These are phyloP conservation scores for Jackrogersella multiformis DNA, from an alignment of 495 filamentous ascomycete species.

Conservation along the genomic window DNA sequence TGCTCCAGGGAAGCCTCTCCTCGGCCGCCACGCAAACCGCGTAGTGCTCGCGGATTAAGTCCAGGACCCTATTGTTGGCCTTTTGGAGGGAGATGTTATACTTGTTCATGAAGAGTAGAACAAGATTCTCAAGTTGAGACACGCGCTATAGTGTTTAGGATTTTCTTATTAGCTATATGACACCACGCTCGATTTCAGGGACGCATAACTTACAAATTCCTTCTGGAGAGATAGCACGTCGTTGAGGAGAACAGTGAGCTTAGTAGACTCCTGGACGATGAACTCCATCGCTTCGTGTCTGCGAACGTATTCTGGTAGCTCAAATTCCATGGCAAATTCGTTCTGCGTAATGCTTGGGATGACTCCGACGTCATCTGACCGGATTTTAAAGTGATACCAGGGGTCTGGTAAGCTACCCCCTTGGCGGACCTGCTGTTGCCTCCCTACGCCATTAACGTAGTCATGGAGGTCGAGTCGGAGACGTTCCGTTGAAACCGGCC, in stretches of 20 bases:
- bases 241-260: constrained; percentile 39
- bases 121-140: constrained; percentile 43
- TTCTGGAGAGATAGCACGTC: constrained; percentile 45
- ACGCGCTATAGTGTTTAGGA: constrained; percentile 28
- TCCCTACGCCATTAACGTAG: constrained; percentile 40
- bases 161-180: not conserved
- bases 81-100: constrained; percentile 30
- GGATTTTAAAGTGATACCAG: constrained; percentile 45
- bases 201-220: constrained; percentile 39
- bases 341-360: constrained; percentile 44
- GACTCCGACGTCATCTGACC: constrained; percentile 41
- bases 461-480: constrained; percentile 40
- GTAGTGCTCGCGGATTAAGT: constrained; percentile 45
- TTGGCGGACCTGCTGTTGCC: constrained; percentile 41
- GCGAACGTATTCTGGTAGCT: constrained; percentile 39
- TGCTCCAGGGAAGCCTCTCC: constrained; percentile 40
- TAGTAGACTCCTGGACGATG: constrained; percentile 40
- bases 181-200: not conserved
- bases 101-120: constrained; percentile 44
- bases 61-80: constrained; percentile 35
- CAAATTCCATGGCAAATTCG: constrained; percentile 46
- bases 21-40: constrained; percentile 40
- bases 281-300: constrained; percentile 40
- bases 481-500: constrained; percentile 28
- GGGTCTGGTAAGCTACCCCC: constrained; percentile 38